Percentiles rank a stretch among this genome's conserved stretches.
These are phyloP conservation scores for Ophiostoma himal-ulmi DNA, from an alignment of 2,329 filamentous ascomycete genomes.

Conservation along the genomic window DNA sequence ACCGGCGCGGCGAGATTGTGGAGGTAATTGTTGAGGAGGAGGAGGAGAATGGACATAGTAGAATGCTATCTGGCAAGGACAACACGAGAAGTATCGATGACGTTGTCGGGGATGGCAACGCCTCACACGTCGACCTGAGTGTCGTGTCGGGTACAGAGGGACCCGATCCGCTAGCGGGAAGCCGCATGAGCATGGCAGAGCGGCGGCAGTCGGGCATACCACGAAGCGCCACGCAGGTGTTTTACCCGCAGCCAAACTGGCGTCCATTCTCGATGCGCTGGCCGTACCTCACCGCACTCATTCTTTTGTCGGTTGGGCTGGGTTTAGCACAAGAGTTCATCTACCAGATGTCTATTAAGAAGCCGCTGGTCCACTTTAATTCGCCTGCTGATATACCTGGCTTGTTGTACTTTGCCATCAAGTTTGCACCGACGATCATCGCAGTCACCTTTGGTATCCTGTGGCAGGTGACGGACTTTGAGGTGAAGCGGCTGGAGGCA, in stretches of 20 bases:
- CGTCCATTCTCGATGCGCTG: constrained; percentile 60
- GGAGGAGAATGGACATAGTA: constrained; percentile 24
- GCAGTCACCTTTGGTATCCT: constrained; percentile 58
- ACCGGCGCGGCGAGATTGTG: constrained; percentile 54
- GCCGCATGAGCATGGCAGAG: constrained; percentile 23
- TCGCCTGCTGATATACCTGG: constrained; percentile 46
- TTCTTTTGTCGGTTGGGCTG: constrained; percentile 49
- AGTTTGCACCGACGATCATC: constrained; percentile 57
- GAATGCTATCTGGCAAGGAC: not conserved
- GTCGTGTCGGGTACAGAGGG: constrained; percentile 42
- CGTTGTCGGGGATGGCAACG: constrained; percentile 9
- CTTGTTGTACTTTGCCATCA: constrained; percentile 54
- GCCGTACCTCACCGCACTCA: constrained; percentile 51
- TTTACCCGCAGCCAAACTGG: constrained; percentile 61
- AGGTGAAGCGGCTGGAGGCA: constrained; percentile 60
- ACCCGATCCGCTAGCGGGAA: not conserved
- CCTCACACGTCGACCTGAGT: constrained; percentile 46
- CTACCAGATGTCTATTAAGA: constrained; percentile 43
- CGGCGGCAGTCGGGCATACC: constrained; percentile 36
- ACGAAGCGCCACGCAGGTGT: constrained; percentile 40
- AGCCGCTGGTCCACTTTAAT: constrained; percentile 46
- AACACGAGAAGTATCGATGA: not conserved
- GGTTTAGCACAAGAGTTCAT: constrained; percentile 50
- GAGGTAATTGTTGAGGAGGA: constrained; percentile 47
- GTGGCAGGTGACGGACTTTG: constrained; percentile 62